Evolutionary conservation across 2,329 filamentous ascomycete species (phyloP), one percentile per base, ranked within the genome.

Genomic region (Hypoxylon rubiginosum): DNA sequence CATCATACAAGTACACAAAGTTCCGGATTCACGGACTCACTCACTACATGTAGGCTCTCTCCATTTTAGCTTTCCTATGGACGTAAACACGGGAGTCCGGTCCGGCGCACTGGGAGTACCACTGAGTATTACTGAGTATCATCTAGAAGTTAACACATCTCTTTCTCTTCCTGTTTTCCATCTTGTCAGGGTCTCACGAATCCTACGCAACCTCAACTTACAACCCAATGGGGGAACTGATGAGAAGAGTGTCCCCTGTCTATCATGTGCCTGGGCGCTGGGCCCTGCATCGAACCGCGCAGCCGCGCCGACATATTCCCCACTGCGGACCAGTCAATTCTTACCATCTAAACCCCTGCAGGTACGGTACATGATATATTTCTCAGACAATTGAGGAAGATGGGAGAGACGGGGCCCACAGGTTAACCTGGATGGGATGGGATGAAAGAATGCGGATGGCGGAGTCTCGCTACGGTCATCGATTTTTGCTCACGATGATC

Each of bases 281-380:
- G 17, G 41, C 41, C 53, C 41, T 57, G 53, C 53, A 48, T 50
- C 48, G 26, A 55, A 55, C 52, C 48, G 48, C 48, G 48, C 39
- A 55, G 41, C 36, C 52, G 52, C 39, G 36, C 52, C 52, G 52
- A 45, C 52, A 50, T 58, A 28, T 58, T 32, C 32, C 34, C 56
- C 46, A 49, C 36, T 19, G 24, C 15, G 45, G 21, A 36, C 19
- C 55, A 58, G 21, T 51, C 21, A 32, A 48, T 32, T 17, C 15
- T 45, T 28, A n/a, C 39, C 15, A 28, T 34, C 39, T 55, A 7
- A 3, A 55, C 52, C 39, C 52, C 52, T 55, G 39, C 39, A 28
- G 39, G 19, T 17, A 43, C 28, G 19, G 15, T 51, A 51, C 50
- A 11, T 39, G 34, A 39, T 39, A 36, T 54, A 30, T 41, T 54